Evolutionary conservation across 257 asterid genomes (phyloP).

Genomic region (Jaltomata sinuosa): DNA sequence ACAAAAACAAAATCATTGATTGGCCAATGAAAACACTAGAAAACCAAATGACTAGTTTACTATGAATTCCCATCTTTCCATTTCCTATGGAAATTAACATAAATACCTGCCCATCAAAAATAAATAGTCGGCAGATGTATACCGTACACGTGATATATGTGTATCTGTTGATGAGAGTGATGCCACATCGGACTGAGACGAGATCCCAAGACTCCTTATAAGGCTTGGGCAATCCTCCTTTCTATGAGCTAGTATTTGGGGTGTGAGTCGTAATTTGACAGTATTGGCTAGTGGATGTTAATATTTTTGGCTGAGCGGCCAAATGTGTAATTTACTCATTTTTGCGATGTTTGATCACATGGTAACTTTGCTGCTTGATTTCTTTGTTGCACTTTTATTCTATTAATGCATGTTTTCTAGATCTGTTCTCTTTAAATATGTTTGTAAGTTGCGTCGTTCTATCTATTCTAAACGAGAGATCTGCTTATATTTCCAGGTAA

Average conservation of each 20-base stretch:
- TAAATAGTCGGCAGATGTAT: not conserved
- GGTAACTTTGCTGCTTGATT: not conserved
- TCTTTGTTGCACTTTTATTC: not conserved
- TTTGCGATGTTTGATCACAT: not conserved
- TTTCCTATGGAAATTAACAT: no score
- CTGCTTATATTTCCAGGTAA: not conserved
- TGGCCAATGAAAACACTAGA: no score
- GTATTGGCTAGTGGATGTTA: not conserved
- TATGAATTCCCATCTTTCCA: no score
- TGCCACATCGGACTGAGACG: not conserved
- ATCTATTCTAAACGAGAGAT: no score
- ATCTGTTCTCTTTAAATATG: not conserved
- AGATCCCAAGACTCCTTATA: not conserved
- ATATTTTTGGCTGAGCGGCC: not conserved
- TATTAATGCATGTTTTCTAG: not conserved
- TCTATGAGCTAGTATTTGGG: not conserved
- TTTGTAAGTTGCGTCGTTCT: not conserved
- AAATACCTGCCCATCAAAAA: not conserved
- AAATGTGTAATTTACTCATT: not conserved
- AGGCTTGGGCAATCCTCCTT: not conserved
- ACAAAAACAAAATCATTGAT: no score
- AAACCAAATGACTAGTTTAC: no score
- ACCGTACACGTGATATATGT: not conserved
- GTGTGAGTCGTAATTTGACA: not conserved
- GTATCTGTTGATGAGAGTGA: not conserved